Evolutionary conservation across 805 yeast genomes (phyloP), one percentile per base, ranked within the genome.

Genomic region (Metschnikowia similis): DNA sequence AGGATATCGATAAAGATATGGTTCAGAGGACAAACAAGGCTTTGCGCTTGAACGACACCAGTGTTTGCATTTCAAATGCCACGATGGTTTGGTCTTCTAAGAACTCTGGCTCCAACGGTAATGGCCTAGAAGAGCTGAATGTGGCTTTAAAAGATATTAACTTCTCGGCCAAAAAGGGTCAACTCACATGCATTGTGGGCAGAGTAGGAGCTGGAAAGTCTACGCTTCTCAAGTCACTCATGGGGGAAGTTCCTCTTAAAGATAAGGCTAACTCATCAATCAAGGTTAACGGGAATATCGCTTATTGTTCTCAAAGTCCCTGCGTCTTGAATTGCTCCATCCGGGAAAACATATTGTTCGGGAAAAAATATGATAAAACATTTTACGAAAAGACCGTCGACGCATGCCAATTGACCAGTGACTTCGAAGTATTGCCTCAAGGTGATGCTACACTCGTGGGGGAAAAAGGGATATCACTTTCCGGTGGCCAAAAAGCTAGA

Each of bases 121-220:
- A 44, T 2, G 46, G 40, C 31, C 60, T 62, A 28, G 82, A 77
- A 52, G 85, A 79, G 54, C 59, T 63, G 51, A 68, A 67, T 43
- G 48, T 60, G 43, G 75, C 87, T 0, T 65, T 84, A 47, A 65
- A 68, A 40, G 63, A 78, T 56, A 71, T 82, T 42, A 63, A 73
- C 48, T 82, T 81, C 54, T 51, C 59, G 8, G 86, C 83, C 1
- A 65, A 57, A n/a, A 77, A 75, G 57, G 84, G 84, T 5, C 70
- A 74, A 35, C 66, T 84, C 48, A 70, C 80, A 1, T 82, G 89
- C 64, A 66, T 84, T 46, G 83, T 84, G 27, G 89, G 89, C 9
- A 69, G 79, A 56, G 89, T 84, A 31, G 89, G 89, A 3, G 65
- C 85, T 11, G 89, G 89, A 45, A 84, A 84, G 57, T 76, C 86